phyloP scores from a whole-genome alignment of 2,329 filamentous ascomycete genomes.

The Phaeosphaeriaceae sp. region DNA sequence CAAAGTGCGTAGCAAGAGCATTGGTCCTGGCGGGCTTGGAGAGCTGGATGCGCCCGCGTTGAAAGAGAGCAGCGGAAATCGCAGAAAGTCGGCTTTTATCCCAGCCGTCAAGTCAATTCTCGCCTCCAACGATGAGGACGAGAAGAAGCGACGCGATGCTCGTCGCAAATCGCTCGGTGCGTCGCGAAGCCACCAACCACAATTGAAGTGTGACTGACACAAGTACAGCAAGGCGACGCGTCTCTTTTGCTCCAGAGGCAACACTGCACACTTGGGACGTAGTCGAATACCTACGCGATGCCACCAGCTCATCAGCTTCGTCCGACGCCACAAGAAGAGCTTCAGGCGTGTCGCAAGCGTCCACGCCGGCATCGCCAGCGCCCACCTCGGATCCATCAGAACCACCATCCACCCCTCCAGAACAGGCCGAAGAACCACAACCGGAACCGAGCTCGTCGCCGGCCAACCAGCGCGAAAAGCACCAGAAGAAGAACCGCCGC shows the following conservation, averaged over 20 bases:
- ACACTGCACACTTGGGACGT: conserved; percentile 98
- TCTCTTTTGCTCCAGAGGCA: conserved; percentile 96
- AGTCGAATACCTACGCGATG: conserved; percentile 86
- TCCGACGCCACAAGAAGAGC: conserved; percentile 77
- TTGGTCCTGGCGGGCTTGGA: conserved; percentile 89
- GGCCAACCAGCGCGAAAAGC: conserved; percentile 68
- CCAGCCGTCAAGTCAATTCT: conserved; percentile 61
- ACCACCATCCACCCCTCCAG: conserved; percentile 67
- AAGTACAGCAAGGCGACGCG: conserved; percentile 75
- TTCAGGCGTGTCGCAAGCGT: conserved; percentile 63
- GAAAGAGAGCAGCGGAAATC: conserved; percentile 76
- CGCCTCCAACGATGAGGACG: conserved; percentile 64
- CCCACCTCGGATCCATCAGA: conserved; percentile 60
- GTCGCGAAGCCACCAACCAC: conserved; percentile 11
- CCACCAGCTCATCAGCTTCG: conserved; percentile 74
- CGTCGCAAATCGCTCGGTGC: conserved; percentile 85
- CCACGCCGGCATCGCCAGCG: conserved; percentile 35
- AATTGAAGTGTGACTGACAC: conserved; percentile 14
- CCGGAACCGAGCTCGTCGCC: conserved; percentile 65
- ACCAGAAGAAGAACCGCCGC: conserved; percentile 66
- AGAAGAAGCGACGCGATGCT: conserved; percentile 77
- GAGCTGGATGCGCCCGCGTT: conserved; percentile 82
- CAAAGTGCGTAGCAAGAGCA: conserved; percentile 83
- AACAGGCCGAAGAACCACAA: conserved; percentile 66
- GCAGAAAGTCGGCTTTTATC: conserved; percentile 67